Base-by-base conservation (phyloP, 2,329 filamentous ascomycete species). In the Fusarium mexicanum region DNA sequence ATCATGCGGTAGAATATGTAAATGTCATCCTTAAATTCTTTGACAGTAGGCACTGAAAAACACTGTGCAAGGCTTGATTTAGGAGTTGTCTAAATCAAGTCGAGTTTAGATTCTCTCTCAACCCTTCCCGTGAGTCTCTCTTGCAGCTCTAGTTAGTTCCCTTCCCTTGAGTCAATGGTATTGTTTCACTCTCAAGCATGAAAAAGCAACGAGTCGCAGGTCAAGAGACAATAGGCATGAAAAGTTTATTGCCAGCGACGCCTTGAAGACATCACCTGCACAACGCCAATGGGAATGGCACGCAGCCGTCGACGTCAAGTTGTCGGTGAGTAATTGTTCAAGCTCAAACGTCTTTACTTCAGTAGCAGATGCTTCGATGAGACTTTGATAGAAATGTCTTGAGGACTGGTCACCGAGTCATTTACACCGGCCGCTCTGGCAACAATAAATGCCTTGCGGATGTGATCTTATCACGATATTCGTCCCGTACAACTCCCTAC, bases 261-360 rank as follows among this genome's bases (percentile, higher is more conserved):
- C 33, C 24, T 60, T 43, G 33, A 59, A 57, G 60, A 48, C n/a
- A 60, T 72, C 67, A 74, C 71, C 58, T 74, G 71, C 59, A 54
- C 54, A 61, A 67, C 47, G 40, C n/a, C 31, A 46, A 44, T 31
- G 24, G 41, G 53, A 55, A 43, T 64, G 64, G 53, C 46, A 43
- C 33, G 26, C 61, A 74, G 68, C 71, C 63, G 61, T 74, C 66
- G 66, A 69, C 54, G 48, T 71, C 65, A 57, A 65, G 48, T 41
- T 55, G 44, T 69, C 63, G 67, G 72, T 69, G 63, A 74, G 51
- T 33, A 61, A 43, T 44, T 54, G 24, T 35, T 40, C 41, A 61
- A 22, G 38, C 22, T 47, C 53, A 54, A 48, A 44, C 51, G 41
- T 59, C 18, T 54, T 31, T 24, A 44, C 20, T 48, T 57, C 31